Percentiles rank a stretch among this genome's conserved stretches.
phyloP scores from a whole-genome alignment of 2,329 filamentous ascomycete genomes.

The Ambrosiella beaveri region DNA sequence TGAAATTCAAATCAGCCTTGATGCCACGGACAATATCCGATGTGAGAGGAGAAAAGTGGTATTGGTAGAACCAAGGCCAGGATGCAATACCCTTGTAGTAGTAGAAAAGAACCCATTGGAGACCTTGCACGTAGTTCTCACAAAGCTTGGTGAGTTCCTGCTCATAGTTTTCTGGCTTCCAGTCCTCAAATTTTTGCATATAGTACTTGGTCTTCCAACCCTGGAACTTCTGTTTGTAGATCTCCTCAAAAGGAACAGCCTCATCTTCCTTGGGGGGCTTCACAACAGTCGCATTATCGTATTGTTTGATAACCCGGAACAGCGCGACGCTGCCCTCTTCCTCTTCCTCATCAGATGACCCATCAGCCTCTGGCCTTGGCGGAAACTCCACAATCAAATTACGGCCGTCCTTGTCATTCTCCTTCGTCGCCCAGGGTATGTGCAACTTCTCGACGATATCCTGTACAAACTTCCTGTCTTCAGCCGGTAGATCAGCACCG shows the following conservation, averaged over 20 bases:
- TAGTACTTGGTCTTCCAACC: conserved; percentile 96
- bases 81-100: conserved; percentile 95
- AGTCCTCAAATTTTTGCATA: conserved; percentile 68
- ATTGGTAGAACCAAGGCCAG: conserved; percentile 96
- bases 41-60: conserved; percentile 96
- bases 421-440: conserved; percentile 39
- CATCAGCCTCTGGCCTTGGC: conserved; percentile 31
- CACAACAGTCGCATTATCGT: conserved; percentile 75
- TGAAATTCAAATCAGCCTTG: conserved; percentile 75
- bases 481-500: conserved; percentile 53
- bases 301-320: conserved; percentile 69
- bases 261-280: conserved; percentile 67
- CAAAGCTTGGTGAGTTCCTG: conserved; percentile 63
- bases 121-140: conserved; percentile 91
- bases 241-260: conserved; percentile 58
- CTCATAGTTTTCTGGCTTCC: conserved; percentile 61
- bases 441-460: conserved; percentile 53
- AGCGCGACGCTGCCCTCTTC: conserved; percentile 79
- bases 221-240: conserved; percentile 79
- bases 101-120: conserved; percentile 97
- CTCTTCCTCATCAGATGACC: conserved; percentile 44
- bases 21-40: conserved; percentile 85
- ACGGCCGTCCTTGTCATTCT: conserved; percentile 37
- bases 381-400: conserved; percentile 36
- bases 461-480: conserved; percentile 84